These are phyloP conservation scores for Candida labiduridarum DNA, from an alignment of 1,139 yeast genomes.

Conservation along the genomic window DNA sequence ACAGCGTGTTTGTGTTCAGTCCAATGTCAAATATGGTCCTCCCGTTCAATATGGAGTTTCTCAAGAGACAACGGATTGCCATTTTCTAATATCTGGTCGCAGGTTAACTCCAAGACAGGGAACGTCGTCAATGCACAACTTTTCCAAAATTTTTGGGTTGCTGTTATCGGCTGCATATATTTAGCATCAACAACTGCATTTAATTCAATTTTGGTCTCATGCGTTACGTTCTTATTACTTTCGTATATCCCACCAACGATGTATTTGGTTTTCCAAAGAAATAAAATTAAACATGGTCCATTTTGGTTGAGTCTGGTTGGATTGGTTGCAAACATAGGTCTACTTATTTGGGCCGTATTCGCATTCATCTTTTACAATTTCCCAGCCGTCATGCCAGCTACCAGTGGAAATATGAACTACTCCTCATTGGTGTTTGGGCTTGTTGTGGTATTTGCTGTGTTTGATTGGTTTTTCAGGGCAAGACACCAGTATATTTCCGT, in stretches of 20 bases:
- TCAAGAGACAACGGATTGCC: constrained; percentile 62
- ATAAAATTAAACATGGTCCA: constrained; percentile 39
- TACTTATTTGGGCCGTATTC: constrained; percentile 39
- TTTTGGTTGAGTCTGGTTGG: constrained; percentile 52
- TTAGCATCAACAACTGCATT: constrained; percentile 47
- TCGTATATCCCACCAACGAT: constrained; percentile 38
- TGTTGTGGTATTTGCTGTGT: constrained; percentile 30
- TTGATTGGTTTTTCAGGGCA: constrained; percentile 45
- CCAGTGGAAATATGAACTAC: constrained; percentile 49
- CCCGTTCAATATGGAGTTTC: constrained; percentile 76
- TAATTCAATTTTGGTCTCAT: constrained; percentile 42
- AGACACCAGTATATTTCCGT: constrained; percentile 29
- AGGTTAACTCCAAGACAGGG: constrained; percentile 32
- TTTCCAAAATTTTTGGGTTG: constrained; percentile 39
- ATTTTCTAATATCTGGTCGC: constrained; percentile 36
- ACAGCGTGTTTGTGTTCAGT: constrained; percentile 74
- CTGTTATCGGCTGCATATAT: constrained; percentile 41
- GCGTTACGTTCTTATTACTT: constrained; percentile 37
- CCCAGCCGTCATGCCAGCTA: constrained; percentile 49
- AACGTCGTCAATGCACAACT: constrained; percentile 41
- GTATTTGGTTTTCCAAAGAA: constrained; percentile 37
- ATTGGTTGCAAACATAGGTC: constrained; percentile 6
- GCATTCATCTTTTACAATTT: constrained; percentile 45
- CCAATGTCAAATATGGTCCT: constrained; percentile 76
- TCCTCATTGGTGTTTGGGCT: constrained; percentile 44